Evolutionary conservation across 2,329 filamentous ascomycete species (phyloP).

Genomic region (Amauroascus niger): DNA sequence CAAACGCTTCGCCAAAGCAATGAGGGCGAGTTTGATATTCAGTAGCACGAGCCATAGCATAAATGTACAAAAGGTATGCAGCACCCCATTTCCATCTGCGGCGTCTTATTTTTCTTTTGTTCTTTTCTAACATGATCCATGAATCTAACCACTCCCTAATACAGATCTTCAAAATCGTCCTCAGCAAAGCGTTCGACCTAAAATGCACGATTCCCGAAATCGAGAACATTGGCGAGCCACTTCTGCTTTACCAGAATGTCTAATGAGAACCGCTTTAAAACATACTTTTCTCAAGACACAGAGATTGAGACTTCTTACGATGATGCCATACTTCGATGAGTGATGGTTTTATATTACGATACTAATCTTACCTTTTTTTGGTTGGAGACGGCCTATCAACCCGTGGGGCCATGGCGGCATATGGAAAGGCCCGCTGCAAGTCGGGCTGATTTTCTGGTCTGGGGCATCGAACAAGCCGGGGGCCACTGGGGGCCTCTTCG

Average conservation of each 20-base stretch:
- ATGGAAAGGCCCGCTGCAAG: too few species aligned
- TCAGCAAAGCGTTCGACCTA: slow-evolving; percentile 96
- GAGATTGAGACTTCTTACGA: slow-evolving; percentile 2
- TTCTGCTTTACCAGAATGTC: slow-evolving; percentile 61
- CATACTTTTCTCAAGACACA: neutral
- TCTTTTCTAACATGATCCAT: slow-evolving; percentile 1
- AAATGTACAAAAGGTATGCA: slow-evolving; percentile 88
- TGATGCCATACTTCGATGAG: slow-evolving; percentile 10
- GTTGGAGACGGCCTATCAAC: neutral
- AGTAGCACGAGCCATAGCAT: slow-evolving; percentile 98
- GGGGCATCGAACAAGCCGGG: neutral
- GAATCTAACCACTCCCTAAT: neutral
- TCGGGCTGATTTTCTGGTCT: neutral
- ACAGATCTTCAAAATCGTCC: slow-evolving; percentile 98
- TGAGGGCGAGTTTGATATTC: slow-evolving; percentile 96
- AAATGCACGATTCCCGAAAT: slow-evolving; percentile 99
- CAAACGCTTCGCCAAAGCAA: slow-evolving; percentile 90
- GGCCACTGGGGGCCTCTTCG: neutral
- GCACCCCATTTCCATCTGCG: neutral
- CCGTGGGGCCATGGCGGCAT: too few species aligned
- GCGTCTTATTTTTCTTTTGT: too few species aligned
- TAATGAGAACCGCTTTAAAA: slow-evolving; percentile 1
- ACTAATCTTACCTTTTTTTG: slow-evolving; percentile 5
- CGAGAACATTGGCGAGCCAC: slow-evolving; percentile 90
- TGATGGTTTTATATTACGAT: slow-evolving; percentile 12